phyloP scores from a whole-genome alignment of 2,329 filamentous ascomycete genomes.

The Botrytis sinoallii region DNA sequence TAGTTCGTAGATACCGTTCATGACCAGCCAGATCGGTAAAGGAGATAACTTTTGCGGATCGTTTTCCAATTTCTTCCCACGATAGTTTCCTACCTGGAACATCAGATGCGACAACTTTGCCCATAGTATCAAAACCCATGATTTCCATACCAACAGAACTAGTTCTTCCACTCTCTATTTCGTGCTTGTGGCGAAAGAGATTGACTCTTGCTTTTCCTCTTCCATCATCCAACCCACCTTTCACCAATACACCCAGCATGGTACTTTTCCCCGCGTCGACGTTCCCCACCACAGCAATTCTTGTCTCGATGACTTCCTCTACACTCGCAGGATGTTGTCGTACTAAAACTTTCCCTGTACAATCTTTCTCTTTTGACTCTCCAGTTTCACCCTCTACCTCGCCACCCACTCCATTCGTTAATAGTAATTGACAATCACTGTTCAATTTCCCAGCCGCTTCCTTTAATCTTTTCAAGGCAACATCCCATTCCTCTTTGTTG shows the following conservation, averaged over 20 bases:
- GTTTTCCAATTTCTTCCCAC: conserved; percentile 96
- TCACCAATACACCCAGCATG: conserved; percentile 91
- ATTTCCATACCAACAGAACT: conserved; percentile 99
- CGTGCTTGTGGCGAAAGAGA: conserved; percentile 95
- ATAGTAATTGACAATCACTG: conserved; percentile 75
- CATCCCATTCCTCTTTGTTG: conserved; percentile 69
- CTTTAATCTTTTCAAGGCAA: conserved; percentile 63
- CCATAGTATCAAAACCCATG: conserved; percentile 89
- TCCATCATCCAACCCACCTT: conserved; percentile 92
- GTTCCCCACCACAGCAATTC: conserved; percentile 96
- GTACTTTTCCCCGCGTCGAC: conserved; percentile 97
- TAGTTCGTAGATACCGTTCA: conserved; percentile 91
- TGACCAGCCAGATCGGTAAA: conserved; percentile 96
- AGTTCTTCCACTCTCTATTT: conserved; percentile 91
- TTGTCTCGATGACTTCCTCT: conserved; percentile 89
- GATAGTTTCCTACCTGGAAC: conserved; percentile 82
- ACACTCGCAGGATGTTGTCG: conserved; percentile 69
- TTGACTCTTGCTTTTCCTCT: conserved; percentile 91
- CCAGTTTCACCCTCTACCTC: conserved; percentile 52
- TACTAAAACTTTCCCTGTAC: conserved; percentile 83
- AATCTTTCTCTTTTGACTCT: conserved; percentile 41
- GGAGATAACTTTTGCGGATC: conserved; percentile 92
- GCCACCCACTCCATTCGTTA: conserved; percentile 89
- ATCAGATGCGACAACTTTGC: conserved; percentile 77
- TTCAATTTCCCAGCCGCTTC: conserved; percentile 61